Base-by-base conservation (phyloP, 108 stramenopile genomes). In the Epithemia pelagica region DNA sequence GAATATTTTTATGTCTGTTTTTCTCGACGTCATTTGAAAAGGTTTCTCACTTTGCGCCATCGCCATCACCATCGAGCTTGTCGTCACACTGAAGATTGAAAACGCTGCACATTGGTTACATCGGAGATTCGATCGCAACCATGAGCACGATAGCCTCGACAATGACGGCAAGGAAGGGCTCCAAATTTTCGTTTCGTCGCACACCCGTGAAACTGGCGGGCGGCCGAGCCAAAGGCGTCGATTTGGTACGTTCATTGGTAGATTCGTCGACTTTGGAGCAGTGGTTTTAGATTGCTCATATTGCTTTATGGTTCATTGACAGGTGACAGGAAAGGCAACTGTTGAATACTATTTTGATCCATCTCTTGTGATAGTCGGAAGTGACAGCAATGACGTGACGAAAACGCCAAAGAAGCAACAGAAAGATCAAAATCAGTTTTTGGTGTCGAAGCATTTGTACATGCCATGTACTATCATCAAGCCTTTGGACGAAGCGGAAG, bases 281-380 rank as follows among this genome's bases (percentile, higher is more conserved):
- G n/a, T 23, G 15, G 24, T 59, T 24, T 15, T 59, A 10, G 19
- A 15, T 23, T 18, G 10, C 58, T 59, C 10, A 23, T n/a, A 23
- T 59, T 59, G n/a, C n/a, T n/a, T n/a, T n/a, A n/a, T n/a, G n/a
- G n/a, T 46, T 46, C 37, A 15, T 46, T 10, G 10, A 2, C 63
- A 88, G 91, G 87, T 93, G 52, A 93, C 91, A 46, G 91, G 91
- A 28, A 93, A 93, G 67, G 74, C 83, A 60, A 86, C 78, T 31
- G 82, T 88, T 20, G 88, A 93, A 70, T 93, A 93, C 59, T 93
- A 85, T 65, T 87, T 93, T 66, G 88, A 93, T 72, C 91, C 91
- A 8, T 64, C 78, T 5, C 77, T 88, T 0, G 63, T 84, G 55
- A 61, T 93, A 19, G 65, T 76, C 20, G 70, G 69, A 15, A 66